Percentiles rank a stretch among this genome's conserved stretches.
phyloP scores from a whole-genome alignment of 2,329 filamentous ascomycete genomes.

The Juglanconis sp. region DNA sequence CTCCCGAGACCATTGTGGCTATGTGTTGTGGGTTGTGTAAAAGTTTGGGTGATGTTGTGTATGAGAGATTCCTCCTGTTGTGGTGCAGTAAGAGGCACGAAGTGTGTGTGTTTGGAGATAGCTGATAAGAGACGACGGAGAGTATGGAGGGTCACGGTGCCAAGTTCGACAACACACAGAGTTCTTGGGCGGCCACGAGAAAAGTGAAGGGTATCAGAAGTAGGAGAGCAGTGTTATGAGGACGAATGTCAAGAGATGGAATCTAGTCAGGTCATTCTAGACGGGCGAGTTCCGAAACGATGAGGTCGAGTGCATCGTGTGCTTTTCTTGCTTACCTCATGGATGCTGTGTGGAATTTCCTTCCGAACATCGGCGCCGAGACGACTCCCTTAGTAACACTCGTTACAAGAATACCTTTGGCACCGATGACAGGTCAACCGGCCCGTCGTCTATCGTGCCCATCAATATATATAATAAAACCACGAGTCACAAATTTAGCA shows the following conservation, averaged over 20 bases:
- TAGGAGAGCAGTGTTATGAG: not conserved
- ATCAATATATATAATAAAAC: not conserved
- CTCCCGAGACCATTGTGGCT: slow-evolving; percentile 22
- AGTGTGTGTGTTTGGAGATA: not conserved
- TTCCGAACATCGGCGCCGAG: not conserved
- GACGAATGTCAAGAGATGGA: not conserved
- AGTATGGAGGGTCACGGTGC: not conserved
- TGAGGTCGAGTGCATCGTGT: not conserved
- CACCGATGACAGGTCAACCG: not conserved
- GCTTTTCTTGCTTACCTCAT: not conserved
- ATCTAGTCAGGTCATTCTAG: not conserved
- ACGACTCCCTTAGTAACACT: not conserved
- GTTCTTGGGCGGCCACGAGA: not conserved
- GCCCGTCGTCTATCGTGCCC: not conserved
- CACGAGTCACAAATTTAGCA: not conserved
- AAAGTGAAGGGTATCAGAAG: not conserved
- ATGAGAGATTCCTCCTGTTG: too few relatives aligned
- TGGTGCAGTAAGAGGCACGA: not conserved
- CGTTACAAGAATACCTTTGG: not conserved
- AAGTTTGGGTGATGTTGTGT: not conserved
- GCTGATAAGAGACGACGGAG: not conserved
- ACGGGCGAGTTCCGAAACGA: not conserved
- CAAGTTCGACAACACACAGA: not conserved
- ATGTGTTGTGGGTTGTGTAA: not conserved
- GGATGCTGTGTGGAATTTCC: not conserved